Evolutionary conservation across 164 flowering plant genomes (phyloP).

Genomic region (Cinnamomum chago): DNA sequence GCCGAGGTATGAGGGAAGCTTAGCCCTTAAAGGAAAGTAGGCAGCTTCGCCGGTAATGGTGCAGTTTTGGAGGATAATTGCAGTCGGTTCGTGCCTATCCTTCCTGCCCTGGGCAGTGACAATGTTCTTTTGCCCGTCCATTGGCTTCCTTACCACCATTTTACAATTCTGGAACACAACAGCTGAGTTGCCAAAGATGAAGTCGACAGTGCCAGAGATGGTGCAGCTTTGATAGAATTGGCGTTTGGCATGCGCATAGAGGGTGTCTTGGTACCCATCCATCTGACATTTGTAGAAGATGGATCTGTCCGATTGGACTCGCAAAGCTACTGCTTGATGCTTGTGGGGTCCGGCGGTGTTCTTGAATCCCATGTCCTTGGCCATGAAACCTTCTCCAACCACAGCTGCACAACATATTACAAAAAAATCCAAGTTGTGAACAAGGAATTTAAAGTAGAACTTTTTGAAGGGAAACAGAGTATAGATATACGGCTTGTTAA

Average conservation of each 20-base stretch:
- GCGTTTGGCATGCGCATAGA: slow-evolving; percentile 31
- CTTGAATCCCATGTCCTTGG: slow-evolving; percentile 33
- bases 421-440: no score
- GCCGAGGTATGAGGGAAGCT: slow-evolving; percentile 14
- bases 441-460: no score
- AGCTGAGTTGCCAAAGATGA: slow-evolving; percentile 43
- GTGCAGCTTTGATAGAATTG: slow-evolving; percentile 43
- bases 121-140: slow-evolving; percentile 22
- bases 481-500: no score
- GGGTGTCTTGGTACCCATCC: slow-evolving; percentile 41
- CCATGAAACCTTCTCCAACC: slow-evolving; percentile 29
- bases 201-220: slow-evolving; percentile 39
- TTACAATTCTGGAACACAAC: slow-evolving; percentile 40
- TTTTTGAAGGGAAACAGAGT: no score
- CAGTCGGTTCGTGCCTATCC: slow-evolving; percentile 17
- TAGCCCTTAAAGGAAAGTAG: slow-evolving; percentile 6
- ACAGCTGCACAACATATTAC: slow-evolving; percentile 23
- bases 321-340: slow-evolving; percentile 40
- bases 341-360: slow-evolving; percentile 43
- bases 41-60: slow-evolving; percentile 28
- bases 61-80: slow-evolving; percentile 41
- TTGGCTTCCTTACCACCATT: slow-evolving; percentile 33
- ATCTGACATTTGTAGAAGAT: slow-evolving; percentile 37
- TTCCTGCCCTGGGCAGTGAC: slow-evolving; percentile 37
- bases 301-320: slow-evolving; percentile 32